phyloP scores from a whole-genome alignment of 148 eudicot genomes.

The Rhododendron ferrugineum region DNA sequence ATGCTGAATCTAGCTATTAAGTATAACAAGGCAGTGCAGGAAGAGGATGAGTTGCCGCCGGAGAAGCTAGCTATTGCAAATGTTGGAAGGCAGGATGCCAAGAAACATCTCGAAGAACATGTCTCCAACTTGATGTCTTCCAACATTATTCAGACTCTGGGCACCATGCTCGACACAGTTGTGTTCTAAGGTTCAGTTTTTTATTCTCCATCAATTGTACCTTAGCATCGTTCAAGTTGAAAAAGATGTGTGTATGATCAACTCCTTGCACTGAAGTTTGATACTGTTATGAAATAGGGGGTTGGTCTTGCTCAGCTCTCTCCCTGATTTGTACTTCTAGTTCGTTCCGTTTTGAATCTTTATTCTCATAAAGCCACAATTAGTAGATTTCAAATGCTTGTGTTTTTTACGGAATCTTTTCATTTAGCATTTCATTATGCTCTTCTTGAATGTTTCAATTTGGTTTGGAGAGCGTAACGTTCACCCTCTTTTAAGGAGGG shows the following conservation, averaged over 20 bases:
- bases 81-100: constrained; percentile 96
- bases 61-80: constrained; percentile 93
- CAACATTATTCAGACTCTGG: constrained; percentile 83
- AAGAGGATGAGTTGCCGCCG: constrained; percentile 89
- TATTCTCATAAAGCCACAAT: background rate
- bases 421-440: background rate
- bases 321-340: background rate
- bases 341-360: background rate
- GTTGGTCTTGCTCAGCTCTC: background rate
- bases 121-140: constrained; percentile 93
- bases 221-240: background rate
- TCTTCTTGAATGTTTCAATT: background rate
- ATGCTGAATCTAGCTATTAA: constrained; percentile 79
- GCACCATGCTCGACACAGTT: constrained; percentile 95
- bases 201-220: background rate
- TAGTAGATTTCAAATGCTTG: background rate
- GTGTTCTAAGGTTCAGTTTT: constrained; percentile 45
- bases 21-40: constrained; percentile 95
- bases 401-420: background rate
- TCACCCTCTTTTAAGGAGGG: too few species aligned
- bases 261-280: background rate
- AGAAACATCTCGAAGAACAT: constrained; percentile 96
- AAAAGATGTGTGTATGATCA: background rate
- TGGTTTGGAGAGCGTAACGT: background rate
- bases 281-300: background rate